Base-by-base conservation (phyloP, 2,329 filamentous ascomycete species). In the Diaporthe vexans region DNA sequence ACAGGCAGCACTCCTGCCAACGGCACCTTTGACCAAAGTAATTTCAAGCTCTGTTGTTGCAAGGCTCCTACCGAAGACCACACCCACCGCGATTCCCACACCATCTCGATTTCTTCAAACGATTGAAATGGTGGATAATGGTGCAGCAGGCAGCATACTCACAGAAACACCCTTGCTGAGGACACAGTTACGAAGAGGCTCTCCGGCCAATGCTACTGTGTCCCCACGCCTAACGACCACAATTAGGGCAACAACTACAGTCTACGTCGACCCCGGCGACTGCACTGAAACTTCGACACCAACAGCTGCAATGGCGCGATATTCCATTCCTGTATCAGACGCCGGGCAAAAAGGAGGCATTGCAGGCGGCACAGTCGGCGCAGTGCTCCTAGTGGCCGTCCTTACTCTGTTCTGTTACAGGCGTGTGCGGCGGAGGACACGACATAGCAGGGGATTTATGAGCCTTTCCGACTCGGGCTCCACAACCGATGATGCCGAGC, bases 301-400 rank as follows among this genome's bases (percentile, higher is more conserved):
- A 15, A 37, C 46, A 15, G 24, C 11, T 21, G 13, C 21, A 8
- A 51, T 51, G 46, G 8, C 13, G 10, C 46, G 46, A 2, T 13
- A 35, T 46, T 17, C 61, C 3, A 1, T 51, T 26, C 46, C 43
- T 19, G 8, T 35, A 8, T 52, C 63, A 24, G 33, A 26, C 6
- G 63, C 63, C 9, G 29, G 46, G n/a, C 29, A 67, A 21, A 67
- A 26, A 52, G 63, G 46, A 21, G 63, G 63, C 13, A 67, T 67
- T 9, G 63, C 63, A 19, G 46, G 46, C 33, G 63, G 63, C 46
- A 52, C 63, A 24, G 63, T 67, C 29, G 63, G 63, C 46, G 63
- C 63, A 0, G 46, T 67, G 7, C 6, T 67, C 4, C 24, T 52
- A 3, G 63, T 52, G 63, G 63, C 46, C 1, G 29, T 67, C 13